phyloP scores from a whole-genome alignment of 148 eudicot genomes.

The Bassia scoparia region DNA sequence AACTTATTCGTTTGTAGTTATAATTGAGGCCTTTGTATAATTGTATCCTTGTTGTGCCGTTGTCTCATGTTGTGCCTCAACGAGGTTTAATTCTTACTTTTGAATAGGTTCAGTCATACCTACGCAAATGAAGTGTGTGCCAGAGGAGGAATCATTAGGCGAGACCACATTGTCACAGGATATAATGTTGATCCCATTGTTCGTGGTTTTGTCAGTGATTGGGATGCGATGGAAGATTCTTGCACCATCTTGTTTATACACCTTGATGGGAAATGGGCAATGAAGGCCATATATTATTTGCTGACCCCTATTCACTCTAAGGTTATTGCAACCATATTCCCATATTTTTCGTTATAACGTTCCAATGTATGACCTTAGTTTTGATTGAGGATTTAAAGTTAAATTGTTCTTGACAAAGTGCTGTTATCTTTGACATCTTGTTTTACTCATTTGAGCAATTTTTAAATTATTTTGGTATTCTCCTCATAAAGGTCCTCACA shows the following conservation, averaged over 20 bases:
- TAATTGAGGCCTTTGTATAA: not conserved
- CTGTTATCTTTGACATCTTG: too few species aligned
- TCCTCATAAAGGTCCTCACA: too few species aligned
- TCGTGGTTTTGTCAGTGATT: constrained; percentile 76
- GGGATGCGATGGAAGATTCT: constrained; percentile 99
- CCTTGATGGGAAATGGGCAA: constrained; percentile 96
- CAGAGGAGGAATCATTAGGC: constrained; percentile 51
- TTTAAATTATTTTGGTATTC: too few species aligned
- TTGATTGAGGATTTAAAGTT: too few species aligned
- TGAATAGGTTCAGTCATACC: constrained; percentile 67
- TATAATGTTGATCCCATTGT: constrained; percentile 75
- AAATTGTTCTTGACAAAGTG: too few species aligned
- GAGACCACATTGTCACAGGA: constrained; percentile 42
- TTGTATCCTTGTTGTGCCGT: not conserved
- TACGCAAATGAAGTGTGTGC: constrained; percentile 83
- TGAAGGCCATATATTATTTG: constrained; percentile 91
- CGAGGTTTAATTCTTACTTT: constrained; percentile 11
- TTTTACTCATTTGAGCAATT: too few species aligned
- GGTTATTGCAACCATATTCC: constrained; percentile 49
- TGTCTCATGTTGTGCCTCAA: not conserved
- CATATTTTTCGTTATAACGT: too few species aligned
- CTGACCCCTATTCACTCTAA: constrained; percentile 95
- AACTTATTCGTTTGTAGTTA: not conserved
- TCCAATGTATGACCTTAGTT: too few species aligned
- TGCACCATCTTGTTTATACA: constrained; percentile 71